Conservation (phyloP, 805 yeast species). For the Priceomyces medius region DNA sequence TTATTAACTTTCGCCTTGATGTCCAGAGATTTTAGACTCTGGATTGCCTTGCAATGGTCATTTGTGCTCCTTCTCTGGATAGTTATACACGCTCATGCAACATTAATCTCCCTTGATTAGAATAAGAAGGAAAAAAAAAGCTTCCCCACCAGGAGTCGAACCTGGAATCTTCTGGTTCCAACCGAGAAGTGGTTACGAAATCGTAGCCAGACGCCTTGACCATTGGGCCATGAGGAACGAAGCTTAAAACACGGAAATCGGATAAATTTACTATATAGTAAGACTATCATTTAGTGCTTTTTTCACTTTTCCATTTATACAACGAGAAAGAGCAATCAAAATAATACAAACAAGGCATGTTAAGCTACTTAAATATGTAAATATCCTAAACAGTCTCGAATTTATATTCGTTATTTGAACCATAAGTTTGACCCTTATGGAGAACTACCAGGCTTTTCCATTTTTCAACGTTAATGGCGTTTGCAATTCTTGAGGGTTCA, state of each 20-base stretch:
- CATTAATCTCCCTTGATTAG: no score
- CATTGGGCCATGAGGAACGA: slow-evolving; percentile 55
- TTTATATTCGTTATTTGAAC: slow-evolving; percentile 41
- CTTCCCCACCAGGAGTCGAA: slow-evolving; percentile 60
- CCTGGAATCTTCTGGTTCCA: slow-evolving; percentile 55
- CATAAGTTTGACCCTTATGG: slow-evolving; percentile 52
- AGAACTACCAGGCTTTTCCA: slow-evolving; percentile 50
- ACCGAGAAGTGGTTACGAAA: slow-evolving; percentile 35
- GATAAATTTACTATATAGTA: not conserved
- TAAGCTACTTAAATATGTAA: not conserved
- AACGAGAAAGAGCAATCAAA: no score
- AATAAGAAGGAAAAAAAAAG: slow-evolving; percentile 32
- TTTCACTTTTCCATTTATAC: no score
- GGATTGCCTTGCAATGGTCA: no score
- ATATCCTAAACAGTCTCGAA: not conserved
- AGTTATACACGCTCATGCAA: no score
- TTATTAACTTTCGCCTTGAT: no score
- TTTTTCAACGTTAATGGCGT: slow-evolving; percentile 48
- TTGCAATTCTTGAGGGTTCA: slow-evolving; percentile 59
- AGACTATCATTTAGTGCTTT: no score
- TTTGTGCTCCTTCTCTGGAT: no score
- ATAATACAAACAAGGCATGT: no score
- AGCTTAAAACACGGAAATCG: slow-evolving; percentile 19
- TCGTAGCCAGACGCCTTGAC: slow-evolving; percentile 55
- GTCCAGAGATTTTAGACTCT: no score